A percentile compares a stretch with the other conserved stretches of the same genome.
These are phyloP conservation scores for Cystobasidium pallidum DNA, from an alignment of 1,284 basidiomycete species.

Conservation along the genomic window DNA sequence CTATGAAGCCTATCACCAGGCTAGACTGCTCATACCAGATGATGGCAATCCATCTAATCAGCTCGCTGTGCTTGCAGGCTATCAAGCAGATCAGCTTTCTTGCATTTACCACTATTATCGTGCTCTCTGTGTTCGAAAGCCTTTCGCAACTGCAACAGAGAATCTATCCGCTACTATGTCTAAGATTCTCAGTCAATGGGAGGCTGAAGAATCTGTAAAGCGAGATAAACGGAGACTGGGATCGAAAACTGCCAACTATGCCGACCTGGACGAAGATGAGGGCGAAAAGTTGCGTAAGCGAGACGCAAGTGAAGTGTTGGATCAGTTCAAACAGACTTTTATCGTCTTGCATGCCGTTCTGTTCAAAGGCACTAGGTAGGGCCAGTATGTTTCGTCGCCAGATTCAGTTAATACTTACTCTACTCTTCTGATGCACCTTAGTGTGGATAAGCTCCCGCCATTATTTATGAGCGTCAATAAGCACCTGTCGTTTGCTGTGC, in stretches of 20 bases:
- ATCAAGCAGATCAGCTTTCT: conserved; percentile 77
- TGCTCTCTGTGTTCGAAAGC: conserved; percentile 80
- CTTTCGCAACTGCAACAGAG: conserved; percentile 83
- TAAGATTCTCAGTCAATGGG: conserved; percentile 61
- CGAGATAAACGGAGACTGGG: conserved; percentile 21
- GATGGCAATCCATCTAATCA: conserved; percentile 87
- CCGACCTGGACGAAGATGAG: conserved; percentile 24
- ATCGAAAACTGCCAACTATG: conserved; percentile 27
- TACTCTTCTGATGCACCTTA: background rate
- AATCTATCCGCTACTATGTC: conserved; percentile 76
- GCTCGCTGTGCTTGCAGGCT: conserved; percentile 86
- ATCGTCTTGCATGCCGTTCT: conserved; percentile 64
- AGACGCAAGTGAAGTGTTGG: conserved; percentile 60
- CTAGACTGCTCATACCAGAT: conserved; percentile 75
- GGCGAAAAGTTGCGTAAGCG: background rate
- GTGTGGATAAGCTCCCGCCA: conserved; percentile 20
- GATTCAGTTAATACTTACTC: background rate
- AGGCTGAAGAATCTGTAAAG: conserved; percentile 17
- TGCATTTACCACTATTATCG: conserved; percentile 87
- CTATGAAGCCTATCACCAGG: conserved; percentile 79
- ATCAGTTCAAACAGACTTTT: conserved; percentile 70
- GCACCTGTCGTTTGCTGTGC: conserved; percentile 64
- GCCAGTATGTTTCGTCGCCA: background rate
- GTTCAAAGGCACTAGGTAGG: conserved; percentile 46
- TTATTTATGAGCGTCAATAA: conserved; percentile 15